Conservation (phyloP, 805 yeast species). For the Deakozyma indianensis region DNA sequence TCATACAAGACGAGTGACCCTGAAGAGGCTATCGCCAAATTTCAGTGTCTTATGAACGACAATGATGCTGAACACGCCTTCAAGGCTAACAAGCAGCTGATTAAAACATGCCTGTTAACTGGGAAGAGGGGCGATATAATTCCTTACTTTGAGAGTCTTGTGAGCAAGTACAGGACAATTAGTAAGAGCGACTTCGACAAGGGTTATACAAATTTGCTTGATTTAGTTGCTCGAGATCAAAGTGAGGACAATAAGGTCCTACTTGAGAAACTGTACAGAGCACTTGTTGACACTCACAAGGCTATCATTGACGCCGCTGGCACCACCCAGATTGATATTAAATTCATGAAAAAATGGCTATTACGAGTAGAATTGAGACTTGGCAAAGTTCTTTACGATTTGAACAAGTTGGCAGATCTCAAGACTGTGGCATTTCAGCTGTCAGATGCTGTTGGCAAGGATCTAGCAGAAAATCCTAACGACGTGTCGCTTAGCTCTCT, state of each 20-base stretch:
- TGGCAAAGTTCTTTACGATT: background rate
- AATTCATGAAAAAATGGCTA: background rate
- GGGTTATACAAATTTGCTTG: background rate
- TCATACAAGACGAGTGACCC: background rate
- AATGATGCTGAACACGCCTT: background rate
- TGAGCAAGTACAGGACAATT: background rate
- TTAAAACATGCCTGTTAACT: background rate
- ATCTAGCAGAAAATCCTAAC: background rate
- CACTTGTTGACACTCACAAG: background rate
- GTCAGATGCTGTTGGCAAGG: background rate
- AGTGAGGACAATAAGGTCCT: background rate
- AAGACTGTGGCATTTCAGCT: background rate
- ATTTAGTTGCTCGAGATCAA: background rate
- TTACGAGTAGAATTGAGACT: background rate
- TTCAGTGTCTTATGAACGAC: background rate
- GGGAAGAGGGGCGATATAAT: background rate
- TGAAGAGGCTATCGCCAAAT: background rate
- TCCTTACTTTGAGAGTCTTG: background rate
- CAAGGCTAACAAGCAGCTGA: background rate
- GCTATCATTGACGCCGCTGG: background rate
- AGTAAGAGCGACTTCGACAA: background rate
- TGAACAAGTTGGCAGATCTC: background rate
- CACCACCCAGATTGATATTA: background rate
- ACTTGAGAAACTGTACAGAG: background rate
- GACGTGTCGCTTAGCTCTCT: background rate